Base-by-base conservation (phyloP, 2,329 filamentous ascomycete species). In the Niveomyces coronatus region DNA sequence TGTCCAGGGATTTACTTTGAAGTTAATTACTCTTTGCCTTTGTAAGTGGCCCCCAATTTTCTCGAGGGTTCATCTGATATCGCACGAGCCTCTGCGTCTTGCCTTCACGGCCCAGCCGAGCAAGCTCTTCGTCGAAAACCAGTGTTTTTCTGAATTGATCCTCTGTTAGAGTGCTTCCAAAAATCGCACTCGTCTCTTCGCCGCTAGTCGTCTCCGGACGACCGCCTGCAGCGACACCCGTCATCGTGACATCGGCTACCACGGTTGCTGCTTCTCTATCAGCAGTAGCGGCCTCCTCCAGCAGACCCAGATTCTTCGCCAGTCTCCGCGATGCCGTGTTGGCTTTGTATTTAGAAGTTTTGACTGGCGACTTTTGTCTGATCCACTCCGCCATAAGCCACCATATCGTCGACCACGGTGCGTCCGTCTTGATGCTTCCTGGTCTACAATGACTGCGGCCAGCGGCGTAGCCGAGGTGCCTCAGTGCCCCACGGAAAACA, bases 301-400 rank as follows among this genome's bases (percentile, higher is more conserved):
- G 37, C 57, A 67, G 45, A 2, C 59, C 59, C 9, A 55, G 54
- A 22, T 55, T 50, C 17, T 49, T 53, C 55, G 89, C 67, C 30
- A 96, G 79, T 35, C 66, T 75, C 53, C 76, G 84, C 2, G 84
- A 85, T 1, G 86, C 66, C 36, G 72, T 84, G n/a, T 71, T 72
- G 28, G 77, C 69, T 49, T 76, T 82, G 39, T 94, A 67, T 15
- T 76, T 76, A 1, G 74, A 74, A 24, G 79, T 74, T 54, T 84
- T 93, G 41, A 94, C 69, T 0, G 88, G 87, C 0, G 75, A 70
- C 51, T 81, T 83, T 54, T 94, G 86, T 17, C 81, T 74, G 11
- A 84, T 76, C 86, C 87, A 98, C 60, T 94, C 87, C 18, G 85
- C 74, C 76, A 96, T 91, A 19, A 96, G 67, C 55, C 93, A 83